Evolutionary conservation across 345 rosid genomes (phyloP), one percentile per base, ranked within the genome.

Genomic region (Arabis hirsuta): DNA sequence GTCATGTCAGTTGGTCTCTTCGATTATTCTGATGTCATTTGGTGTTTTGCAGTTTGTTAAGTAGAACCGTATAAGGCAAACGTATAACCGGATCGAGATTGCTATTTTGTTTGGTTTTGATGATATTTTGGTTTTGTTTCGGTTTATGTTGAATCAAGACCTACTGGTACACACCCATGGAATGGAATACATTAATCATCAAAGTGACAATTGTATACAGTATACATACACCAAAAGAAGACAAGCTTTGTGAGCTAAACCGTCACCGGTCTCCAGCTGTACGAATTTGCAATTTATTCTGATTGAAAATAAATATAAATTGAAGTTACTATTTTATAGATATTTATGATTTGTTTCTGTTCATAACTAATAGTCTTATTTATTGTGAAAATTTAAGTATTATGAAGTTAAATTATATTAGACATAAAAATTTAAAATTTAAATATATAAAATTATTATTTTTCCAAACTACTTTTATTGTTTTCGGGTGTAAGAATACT

Each of bases 41-140:
- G 57, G 14, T 53, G 57, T 53, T 27, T 12, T 53, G 27, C 54
- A 4, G 54, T 19, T 48, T 48, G 12, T 24, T 48, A 9, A 4
- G 55, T 7, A 32, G 36, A 32, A 5, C 36, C 7, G 36, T 32
- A 11, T 19, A 16, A 22, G 9, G 45, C 29, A 10, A 19, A 20
- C 63, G 64, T 6, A 39, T 19, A 61, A 43, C 52, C 51, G n/a
- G 31, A n/a, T 27, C 26, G 52, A 62, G n/a, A 43, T 43, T 46
- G n/a, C 13, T 44, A 44, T 61, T 34, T 34, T 34, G 9, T 6
- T 34, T 34, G 8, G 8, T 34, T 34, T 34, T 34, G 38, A 34
- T 34, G 38, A 34, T 6, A 34, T 26, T 43, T 63, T 19, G 31
- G 43, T 29, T 63, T 63, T 62, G 7, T 64, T 46, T 63, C 55